Conservation (phyloP, 331 rosid species). For the Pyracantha coccinea region DNA sequence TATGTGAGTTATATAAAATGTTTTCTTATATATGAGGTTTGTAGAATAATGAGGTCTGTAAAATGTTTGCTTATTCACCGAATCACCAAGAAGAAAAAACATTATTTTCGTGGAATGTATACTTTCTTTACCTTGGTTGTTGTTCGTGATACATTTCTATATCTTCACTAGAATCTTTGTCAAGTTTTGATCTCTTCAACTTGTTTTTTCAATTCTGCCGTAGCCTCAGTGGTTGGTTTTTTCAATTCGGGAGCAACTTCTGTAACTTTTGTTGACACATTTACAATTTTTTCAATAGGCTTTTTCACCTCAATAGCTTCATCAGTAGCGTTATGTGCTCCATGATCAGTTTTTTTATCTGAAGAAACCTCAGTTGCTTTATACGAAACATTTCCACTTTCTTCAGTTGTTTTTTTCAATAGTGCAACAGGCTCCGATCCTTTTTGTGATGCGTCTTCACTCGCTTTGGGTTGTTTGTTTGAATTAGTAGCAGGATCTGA, state of each 20-base stretch:
- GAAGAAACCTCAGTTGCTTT: too few species aligned
- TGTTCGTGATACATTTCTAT: background rate
- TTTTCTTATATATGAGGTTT: background rate
- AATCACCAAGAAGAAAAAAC: background rate
- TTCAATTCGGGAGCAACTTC: background rate
- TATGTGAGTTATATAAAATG: background rate
- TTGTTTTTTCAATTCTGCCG: background rate
- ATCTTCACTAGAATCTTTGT: background rate
- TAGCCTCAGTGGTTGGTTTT: background rate
- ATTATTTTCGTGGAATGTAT: background rate
- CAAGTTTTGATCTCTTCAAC: conserved; percentile 2
- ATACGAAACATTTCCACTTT: too few species aligned
- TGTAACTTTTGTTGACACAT: background rate
- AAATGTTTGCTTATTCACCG: background rate
- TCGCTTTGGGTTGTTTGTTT: background rate
- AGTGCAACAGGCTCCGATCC: background rate
- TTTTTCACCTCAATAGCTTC: background rate
- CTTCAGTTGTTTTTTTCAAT: background rate
- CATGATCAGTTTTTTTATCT: background rate
- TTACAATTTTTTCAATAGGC: background rate
- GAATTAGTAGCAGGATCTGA: background rate
- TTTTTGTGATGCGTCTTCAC: background rate
- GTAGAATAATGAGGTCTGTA: background rate
- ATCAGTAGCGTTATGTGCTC: background rate
- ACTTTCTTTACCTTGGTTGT: background rate